These are phyloP conservation scores for Scheffersomyces coipomensis DNA, from an alignment of 805 yeast species.

Conservation along the genomic window DNA sequence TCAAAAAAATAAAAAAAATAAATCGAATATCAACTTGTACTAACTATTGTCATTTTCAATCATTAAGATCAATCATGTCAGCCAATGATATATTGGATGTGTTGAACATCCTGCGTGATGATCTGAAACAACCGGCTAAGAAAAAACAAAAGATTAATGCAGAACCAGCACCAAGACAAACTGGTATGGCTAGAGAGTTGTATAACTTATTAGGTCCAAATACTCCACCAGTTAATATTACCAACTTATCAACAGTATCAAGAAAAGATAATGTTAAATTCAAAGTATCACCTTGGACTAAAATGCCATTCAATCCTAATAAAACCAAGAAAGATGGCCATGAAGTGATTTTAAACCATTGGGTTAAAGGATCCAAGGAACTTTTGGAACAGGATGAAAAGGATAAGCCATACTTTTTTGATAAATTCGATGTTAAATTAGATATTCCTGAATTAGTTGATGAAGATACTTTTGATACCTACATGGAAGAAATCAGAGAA, in stretches of 20 bases:
- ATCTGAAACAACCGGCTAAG: conserved; percentile 37
- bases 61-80: conserved; percentile 17
- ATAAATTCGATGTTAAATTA: conserved; percentile 66
- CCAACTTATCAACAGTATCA: conserved; percentile 42
- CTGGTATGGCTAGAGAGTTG: conserved; percentile 87
- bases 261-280: conserved; percentile 65
- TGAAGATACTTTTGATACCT: conserved; percentile 56
- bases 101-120: conserved; percentile 59
- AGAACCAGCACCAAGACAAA: conserved; percentile 27
- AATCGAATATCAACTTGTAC: no score
- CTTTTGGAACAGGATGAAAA: conserved; percentile 31
- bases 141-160: conserved; percentile 34
- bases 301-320: conserved; percentile 57
- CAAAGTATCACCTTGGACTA: conserved; percentile 82
- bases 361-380: conserved; percentile 78
- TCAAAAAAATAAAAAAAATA: no score
- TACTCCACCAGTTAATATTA: conserved; percentile 71
- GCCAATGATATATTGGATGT: conserved; percentile 72
- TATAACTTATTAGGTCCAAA: conserved; percentile 88
- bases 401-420: conserved; percentile 58
- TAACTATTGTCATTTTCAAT: background rate
- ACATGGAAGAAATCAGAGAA: conserved; percentile 43
- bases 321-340: conserved; percentile 50
- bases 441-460: conserved; percentile 67
- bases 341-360: conserved; percentile 57